A percentile compares a stretch with the other conserved stretches of the same genome.
These are phyloP conservation scores for Magnusiomyces suaveolens DNA, from an alignment of 1,139 yeast species.

Conservation along the genomic window DNA sequence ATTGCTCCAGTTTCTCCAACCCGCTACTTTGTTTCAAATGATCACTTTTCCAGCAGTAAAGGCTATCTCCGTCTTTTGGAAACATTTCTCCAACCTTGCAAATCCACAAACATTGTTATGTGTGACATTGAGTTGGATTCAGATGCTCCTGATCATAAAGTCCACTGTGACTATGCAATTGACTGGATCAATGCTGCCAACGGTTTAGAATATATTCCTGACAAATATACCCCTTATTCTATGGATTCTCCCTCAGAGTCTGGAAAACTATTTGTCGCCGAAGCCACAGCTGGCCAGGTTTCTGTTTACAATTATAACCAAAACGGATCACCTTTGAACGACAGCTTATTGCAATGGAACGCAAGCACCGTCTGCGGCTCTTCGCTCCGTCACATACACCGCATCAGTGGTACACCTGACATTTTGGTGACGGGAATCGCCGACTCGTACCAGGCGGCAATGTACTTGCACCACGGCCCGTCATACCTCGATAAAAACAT, in stretches of 20 bases:
- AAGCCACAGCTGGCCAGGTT: not conserved
- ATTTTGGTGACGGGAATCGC: not conserved
- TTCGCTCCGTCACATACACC: not conserved
- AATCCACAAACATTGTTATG: not conserved
- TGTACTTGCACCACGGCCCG: not conserved
- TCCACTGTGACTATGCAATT: not conserved
- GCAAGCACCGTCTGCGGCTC: not conserved
- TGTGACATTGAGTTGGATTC: not conserved
- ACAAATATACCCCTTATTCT: not conserved
- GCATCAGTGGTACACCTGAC: not conserved
- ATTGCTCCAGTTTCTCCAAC: slow-evolving; percentile 15
- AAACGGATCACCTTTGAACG: not conserved
- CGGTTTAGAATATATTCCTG: not conserved
- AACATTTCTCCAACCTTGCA: not conserved
- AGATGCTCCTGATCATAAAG: not conserved
- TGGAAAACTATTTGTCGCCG: not conserved
- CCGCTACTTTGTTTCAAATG: slow-evolving; percentile 17
- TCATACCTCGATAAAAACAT: not conserved
- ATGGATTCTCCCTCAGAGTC: not conserved
- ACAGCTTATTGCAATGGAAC: not conserved
- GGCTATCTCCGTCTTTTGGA: not conserved
- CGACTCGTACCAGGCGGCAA: not conserved
- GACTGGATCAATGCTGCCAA: not conserved
- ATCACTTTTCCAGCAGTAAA: slow-evolving; percentile 13
- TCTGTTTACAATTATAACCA: not conserved